phyloP scores from a whole-genome alignment of 352 stramenopile species.

The Pythium brassicae region DNA sequence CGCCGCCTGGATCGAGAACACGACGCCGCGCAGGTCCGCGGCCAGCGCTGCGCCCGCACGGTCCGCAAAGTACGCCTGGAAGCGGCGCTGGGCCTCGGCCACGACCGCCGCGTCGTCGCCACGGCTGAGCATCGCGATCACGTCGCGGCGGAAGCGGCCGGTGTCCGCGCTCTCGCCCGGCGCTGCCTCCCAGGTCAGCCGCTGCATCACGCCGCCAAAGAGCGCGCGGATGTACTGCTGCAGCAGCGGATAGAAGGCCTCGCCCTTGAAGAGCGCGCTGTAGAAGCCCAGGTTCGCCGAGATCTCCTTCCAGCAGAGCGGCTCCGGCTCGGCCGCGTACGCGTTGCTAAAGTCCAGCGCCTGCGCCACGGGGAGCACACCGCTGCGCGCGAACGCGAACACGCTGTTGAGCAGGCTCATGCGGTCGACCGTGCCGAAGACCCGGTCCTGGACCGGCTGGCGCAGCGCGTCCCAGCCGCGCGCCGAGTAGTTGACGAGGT shows the following conservation, averaged over 20 bases:
- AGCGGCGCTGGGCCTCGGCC: conserved; percentile 43
- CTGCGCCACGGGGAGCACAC: conserved; percentile 41
- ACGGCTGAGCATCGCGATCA: conserved; percentile 66
- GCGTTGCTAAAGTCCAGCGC: conserved; percentile 66
- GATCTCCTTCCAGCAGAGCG: conserved; percentile 79
- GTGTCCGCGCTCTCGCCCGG: conserved; percentile 38
- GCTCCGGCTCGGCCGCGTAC: conserved; percentile 55
- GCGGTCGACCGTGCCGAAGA: conserved; percentile 82
- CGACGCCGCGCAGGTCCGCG: conserved; percentile 54
- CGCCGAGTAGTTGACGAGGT: conserved; percentile 91
- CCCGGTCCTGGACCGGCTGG: conserved; percentile 44
- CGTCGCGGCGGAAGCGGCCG: conserved; percentile 64
- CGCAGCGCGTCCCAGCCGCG: conserved; percentile 84
- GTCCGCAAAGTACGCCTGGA: conserved; percentile 53
- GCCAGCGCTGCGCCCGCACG: conserved; percentile 34
- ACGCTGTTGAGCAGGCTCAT: conserved; percentile 92
- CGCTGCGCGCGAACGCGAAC: conserved; percentile 87
- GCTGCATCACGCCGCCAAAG: conserved; percentile 50
- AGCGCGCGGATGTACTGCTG: conserved; percentile 61
- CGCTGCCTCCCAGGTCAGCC: conserved; percentile 40
- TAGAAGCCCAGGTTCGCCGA: conserved; percentile 62
- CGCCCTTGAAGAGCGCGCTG: conserved; percentile 50
- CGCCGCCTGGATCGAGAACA: conserved; percentile 57
- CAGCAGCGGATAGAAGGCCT: conserved; percentile 54
- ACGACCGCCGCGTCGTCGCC: conserved; percentile 50